Conservation (phyloP, 257 asterid species). For the Pogostemon cablin region DNA sequence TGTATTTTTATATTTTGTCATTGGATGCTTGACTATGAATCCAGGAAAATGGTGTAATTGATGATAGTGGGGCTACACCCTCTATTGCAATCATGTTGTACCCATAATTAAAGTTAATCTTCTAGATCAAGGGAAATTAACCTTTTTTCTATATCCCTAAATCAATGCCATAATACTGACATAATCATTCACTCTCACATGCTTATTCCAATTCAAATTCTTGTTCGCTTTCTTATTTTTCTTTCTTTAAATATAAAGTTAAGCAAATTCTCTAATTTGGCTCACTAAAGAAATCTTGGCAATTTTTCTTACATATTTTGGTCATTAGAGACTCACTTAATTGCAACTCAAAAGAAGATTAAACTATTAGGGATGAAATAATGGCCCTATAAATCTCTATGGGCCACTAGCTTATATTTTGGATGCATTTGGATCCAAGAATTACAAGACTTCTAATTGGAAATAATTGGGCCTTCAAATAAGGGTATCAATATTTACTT, state of each 20-base stretch:
- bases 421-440: too few species aligned
- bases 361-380: too few species aligned
- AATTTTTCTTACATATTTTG: too few species aligned
- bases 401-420: too few species aligned
- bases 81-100: neutral
- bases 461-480: neutral
- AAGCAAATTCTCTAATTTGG: too few species aligned
- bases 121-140: constrained; percentile 48
- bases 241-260: neutral
- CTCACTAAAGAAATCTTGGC: too few species aligned
- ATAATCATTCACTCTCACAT: constrained; percentile 23
- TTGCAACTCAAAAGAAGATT: too few species aligned
- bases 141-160: constrained; percentile 29
- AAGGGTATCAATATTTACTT: neutral
- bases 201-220: constrained; percentile 18
- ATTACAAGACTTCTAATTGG: neutral
- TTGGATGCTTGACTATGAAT: constrained; percentile 61
- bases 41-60: constrained; percentile 38
- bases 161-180: constrained; percentile 35
- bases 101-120: constrained; percentile 50
- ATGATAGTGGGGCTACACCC: constrained; percentile 32
- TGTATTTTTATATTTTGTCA: constrained; percentile 28
- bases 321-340: too few species aligned
- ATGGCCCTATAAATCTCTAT: too few species aligned
- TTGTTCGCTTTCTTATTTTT: neutral